A percentile compares a stretch with the other conserved stretches of the same genome.
These are phyloP conservation scores for Chlamydomonas eustigma DNA, from an alignment of 139 green algal species.

Conservation along the genomic window DNA sequence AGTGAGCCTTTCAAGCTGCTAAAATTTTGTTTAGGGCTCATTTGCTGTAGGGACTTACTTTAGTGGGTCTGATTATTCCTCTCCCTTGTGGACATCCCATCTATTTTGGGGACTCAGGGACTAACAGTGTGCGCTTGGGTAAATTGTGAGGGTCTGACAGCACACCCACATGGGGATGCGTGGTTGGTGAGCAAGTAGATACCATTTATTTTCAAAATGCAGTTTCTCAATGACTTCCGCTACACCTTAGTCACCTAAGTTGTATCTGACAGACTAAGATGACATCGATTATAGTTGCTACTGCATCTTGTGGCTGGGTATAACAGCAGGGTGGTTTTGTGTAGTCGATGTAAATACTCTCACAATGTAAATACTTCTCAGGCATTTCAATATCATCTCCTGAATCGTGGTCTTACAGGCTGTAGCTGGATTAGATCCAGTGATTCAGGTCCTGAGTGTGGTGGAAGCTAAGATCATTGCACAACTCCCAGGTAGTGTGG, in stretches of 20 bases:
- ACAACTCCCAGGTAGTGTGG: slow-evolving; percentile 32
- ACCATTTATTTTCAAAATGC: background rate
- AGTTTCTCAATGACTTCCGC: background rate
- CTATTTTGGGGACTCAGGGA: slow-evolving; percentile 30
- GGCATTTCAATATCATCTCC: background rate
- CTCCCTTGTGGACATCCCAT: background rate
- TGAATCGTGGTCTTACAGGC: slow-evolving; percentile 30
- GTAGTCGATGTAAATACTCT: background rate
- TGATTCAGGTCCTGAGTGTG: slow-evolving; percentile 65
- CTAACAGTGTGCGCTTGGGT: slow-evolving; percentile 47
- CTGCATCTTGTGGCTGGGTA: background rate
- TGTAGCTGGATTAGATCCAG: slow-evolving; percentile 42
- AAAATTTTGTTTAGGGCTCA: background rate
- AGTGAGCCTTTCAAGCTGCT: background rate
- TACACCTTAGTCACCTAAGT: too few species aligned
- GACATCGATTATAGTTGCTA: background rate
- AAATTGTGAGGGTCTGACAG: slow-evolving; percentile 6
- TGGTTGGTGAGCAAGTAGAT: slow-evolving; percentile 35
- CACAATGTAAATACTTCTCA: background rate
- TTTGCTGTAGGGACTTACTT: background rate
- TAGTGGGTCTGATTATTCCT: background rate
- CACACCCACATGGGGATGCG: slow-evolving; percentile 52
- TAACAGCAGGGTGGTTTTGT: background rate
- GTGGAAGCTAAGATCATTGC: slow-evolving; percentile 43
- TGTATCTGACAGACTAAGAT: background rate